These are phyloP conservation scores for Marasmius sp. DNA, from an alignment of 1,284 basidiomycete genomes.

Conservation along the genomic window DNA sequence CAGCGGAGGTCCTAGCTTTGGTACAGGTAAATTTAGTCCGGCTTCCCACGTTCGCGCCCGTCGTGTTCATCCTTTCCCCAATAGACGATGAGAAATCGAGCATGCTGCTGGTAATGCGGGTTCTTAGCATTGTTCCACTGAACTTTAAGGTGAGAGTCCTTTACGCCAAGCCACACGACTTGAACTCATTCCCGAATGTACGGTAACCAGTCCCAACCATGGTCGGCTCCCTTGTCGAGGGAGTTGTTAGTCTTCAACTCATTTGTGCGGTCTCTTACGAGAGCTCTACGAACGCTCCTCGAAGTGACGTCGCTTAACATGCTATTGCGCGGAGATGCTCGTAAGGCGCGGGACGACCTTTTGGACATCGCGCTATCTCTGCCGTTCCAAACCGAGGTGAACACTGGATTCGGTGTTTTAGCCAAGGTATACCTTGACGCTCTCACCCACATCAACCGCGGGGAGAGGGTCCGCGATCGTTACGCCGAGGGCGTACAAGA, in stretches of 20 bases:
- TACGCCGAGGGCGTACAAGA: constrained; percentile 78
- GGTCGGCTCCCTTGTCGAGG: constrained; percentile 93
- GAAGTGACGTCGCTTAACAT: constrained; percentile 93
- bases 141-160: constrained; percentile 77
- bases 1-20: constrained; percentile 94
- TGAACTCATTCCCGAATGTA: constrained; percentile 8
- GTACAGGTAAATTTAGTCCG: constrained; percentile 60
- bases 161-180: constrained; percentile 11
- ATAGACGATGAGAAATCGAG: constrained; percentile 87
- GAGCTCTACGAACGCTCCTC: constrained; percentile 86
- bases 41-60: constrained; percentile 13
- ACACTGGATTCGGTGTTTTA: constrained; percentile 96
- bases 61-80: constrained; percentile 17
- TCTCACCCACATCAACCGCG: constrained; percentile 82
- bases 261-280: constrained; percentile 88
- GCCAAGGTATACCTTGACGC: constrained; percentile 96
- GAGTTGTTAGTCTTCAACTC: constrained; percentile 98
- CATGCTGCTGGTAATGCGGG: constrained; percentile 95
- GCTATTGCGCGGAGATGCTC: constrained; percentile 86
- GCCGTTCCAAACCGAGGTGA: constrained; percentile 94
- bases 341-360: constrained; percentile 85
- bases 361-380: constrained; percentile 89
- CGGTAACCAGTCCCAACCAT: constrained; percentile 65
- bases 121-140: constrained; percentile 90
- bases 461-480: constrained; percentile 71